These are phyloP conservation scores for Didymellaceae sp. DNA, from an alignment of 2,329 filamentous ascomycete species.

Conservation along the genomic window DNA sequence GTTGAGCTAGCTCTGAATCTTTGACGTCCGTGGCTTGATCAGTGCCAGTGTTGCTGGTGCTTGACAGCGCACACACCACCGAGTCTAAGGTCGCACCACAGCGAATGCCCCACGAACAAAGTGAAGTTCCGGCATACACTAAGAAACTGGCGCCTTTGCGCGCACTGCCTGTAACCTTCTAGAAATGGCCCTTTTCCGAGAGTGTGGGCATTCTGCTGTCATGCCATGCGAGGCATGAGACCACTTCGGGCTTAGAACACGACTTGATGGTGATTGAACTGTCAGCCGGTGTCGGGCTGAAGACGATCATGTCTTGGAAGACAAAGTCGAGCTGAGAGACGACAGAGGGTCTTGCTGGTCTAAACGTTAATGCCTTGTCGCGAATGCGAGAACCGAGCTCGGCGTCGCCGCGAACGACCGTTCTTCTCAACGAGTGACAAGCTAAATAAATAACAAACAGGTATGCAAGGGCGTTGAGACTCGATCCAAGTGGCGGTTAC, in stretches of 20 bases:
- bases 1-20: neutral
- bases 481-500: neutral
- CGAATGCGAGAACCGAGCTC: constrained; percentile 26
- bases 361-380: constrained; percentile 24
- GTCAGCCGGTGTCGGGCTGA: constrained; percentile 2
- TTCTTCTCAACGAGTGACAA: constrained; percentile 25
- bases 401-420: constrained; percentile 22
- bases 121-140: constrained; percentile 16
- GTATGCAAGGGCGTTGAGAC: constrained; percentile 10
- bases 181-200: constrained; percentile 31
- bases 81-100: constrained; percentile 33
- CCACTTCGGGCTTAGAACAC: constrained; percentile 13
- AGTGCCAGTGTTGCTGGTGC: constrained; percentile 7
- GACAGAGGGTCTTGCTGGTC: constrained; percentile 18
- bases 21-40: neutral
- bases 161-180: constrained; percentile 42
- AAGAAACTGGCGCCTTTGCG: constrained; percentile 31
- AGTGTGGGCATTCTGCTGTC: constrained; percentile 6
- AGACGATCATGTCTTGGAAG: constrained; percentile 1
- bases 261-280: constrained; percentile 5
- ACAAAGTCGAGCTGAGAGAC: constrained; percentile 28
- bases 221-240: constrained; percentile 46
- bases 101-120: constrained; percentile 20
- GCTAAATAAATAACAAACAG: constrained; percentile 18
- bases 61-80: constrained; percentile 13